Evolutionary conservation across 257 asterid genomes (phyloP).

Genomic region (Gentiana straminea): DNA sequence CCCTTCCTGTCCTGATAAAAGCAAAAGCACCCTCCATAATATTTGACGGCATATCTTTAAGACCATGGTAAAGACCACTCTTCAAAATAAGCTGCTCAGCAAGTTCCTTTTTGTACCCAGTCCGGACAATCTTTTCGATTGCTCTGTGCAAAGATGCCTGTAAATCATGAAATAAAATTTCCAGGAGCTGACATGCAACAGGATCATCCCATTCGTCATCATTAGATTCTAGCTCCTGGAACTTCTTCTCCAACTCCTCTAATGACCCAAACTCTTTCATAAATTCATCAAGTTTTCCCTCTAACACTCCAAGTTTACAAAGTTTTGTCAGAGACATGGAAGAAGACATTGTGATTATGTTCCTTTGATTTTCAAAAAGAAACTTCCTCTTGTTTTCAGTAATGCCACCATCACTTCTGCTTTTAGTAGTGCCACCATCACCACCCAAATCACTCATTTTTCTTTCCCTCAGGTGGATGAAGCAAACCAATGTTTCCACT

Average conservation of each 20-base stretch:
- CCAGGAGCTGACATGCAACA: conserved; percentile 38
- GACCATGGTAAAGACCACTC: conserved; percentile 51
- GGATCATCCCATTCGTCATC: conserved; percentile 58
- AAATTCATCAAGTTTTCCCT: conserved; percentile 23
- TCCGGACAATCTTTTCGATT: conserved; percentile 39
- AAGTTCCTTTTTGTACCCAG: conserved; percentile 43
- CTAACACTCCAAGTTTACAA: conserved; percentile 45
- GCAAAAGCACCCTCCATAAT: conserved; percentile 59
- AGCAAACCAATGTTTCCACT: no score
- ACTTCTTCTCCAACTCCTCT: conserved; percentile 14
- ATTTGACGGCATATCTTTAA: conserved; percentile 49
- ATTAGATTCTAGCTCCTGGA: conserved; percentile 17
- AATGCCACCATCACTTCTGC: conserved; percentile 18
- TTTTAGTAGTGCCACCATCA: conserved; percentile 21
- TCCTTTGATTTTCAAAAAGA: conserved; percentile 29
- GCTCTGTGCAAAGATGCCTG: conserved; percentile 33
- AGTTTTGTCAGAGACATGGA: conserved; percentile 34
- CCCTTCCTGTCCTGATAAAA: conserved; percentile 34
- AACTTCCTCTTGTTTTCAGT: conserved; percentile 53
- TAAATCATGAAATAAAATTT: conserved; percentile 34
- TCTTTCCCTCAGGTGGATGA: background rate
- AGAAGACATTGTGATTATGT: conserved; percentile 16
- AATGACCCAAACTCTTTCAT: conserved; percentile 24
- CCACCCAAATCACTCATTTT: conserved; percentile 31
- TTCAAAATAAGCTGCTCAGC: conserved; percentile 61